Evolutionary conservation across 2,329 filamentous ascomycete genomes (phyloP), one percentile per base, ranked within the genome.

Genomic region (Dactylonectria macrodidyma): DNA sequence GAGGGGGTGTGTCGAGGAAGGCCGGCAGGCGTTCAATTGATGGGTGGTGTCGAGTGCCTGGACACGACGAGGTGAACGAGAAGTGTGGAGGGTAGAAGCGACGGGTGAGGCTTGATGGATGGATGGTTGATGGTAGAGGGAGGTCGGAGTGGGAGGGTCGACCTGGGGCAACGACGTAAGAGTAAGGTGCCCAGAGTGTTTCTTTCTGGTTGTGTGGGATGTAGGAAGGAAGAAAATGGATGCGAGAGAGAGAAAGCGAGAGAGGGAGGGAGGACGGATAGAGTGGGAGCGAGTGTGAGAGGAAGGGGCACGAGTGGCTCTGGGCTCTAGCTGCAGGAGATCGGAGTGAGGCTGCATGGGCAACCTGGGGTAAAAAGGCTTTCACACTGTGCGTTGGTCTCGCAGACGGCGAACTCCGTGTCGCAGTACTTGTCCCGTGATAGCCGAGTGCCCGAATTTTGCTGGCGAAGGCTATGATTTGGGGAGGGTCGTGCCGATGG

Each of bases 301-400:
- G 72, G 72, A 75, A 71, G 73, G 72, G 71, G 75, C 70, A 74
- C 71, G 72, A 75, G 73, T 76, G 75, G 72, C 71, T 74, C 74
- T 76, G 75, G 64, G 66, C 63, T 70, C 33, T 66, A 73, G 68
- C 68, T 73, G 71, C 71, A 72, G 66, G 70, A 73, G 71, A 73
- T 73, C 71, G 68, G 71, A 71, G 71, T 72, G 71, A 73, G 70
- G 71, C 71, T 73, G 68, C 71, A 72, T 70, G 67, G 69, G 66
- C 68, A 71, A 72, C 71, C 71, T 73, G 71, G 71, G 71, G 71
- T 73, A 73, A 68, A 66, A 63, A 62, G 51, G 62, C 61, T 50
- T 68, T 76, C 24, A 44, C 75, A 76, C 75, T 76, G 75, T 76
- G 61, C 36, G 24, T 52, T 66, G 52, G 59, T 65, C 52, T 66